Percentiles rank a stretch among this genome's conserved stretches.
These are phyloP conservation scores for Osmanthus fragrans DNA, from an alignment of 257 asterid species.

Conservation along the genomic window DNA sequence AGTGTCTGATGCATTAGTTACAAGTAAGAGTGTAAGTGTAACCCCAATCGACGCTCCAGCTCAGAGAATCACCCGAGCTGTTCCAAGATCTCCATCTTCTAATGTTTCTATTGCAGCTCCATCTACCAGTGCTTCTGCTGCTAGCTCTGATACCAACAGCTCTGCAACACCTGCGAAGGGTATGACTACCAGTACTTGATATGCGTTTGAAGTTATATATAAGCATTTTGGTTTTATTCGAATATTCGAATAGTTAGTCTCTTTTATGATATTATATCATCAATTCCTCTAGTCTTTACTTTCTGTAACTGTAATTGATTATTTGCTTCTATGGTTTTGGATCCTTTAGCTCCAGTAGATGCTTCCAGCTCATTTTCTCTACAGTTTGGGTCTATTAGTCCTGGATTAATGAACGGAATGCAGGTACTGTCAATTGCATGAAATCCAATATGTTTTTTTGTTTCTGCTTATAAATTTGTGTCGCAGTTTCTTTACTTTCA, in stretches of 20 bases:
- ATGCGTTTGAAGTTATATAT: neutral
- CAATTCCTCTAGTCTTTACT: conserved; percentile 13
- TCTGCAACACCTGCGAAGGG: conserved; percentile 64
- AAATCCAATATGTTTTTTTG: conserved; percentile 19
- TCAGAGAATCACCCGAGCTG: conserved; percentile 48
- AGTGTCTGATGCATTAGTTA: conserved; percentile 38
- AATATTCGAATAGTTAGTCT: neutral
- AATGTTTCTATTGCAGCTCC: conserved; percentile 48
- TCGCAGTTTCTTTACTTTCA: neutral
- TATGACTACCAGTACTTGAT: conserved; percentile 24
- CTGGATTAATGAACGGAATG: conserved; percentile 74
- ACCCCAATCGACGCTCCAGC: conserved; percentile 39
- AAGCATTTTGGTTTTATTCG: neutral
- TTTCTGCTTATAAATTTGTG: conserved; percentile 17
- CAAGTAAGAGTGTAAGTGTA: conserved; percentile 28
- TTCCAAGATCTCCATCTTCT: conserved; percentile 51
- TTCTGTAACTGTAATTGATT: conserved; percentile 9
- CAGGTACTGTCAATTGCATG: conserved; percentile 51
- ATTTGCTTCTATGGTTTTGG: conserved; percentile 18
- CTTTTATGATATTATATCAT: neutral
- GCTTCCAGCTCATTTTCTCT: conserved; percentile 61
- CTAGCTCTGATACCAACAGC: conserved; percentile 41
- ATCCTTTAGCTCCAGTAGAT: conserved; percentile 53
- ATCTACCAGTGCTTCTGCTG: conserved; percentile 42
- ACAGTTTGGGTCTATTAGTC: conserved; percentile 93